phyloP scores from a whole-genome alignment of 139 green algal genomes.

The Closterium sp. region DNA sequence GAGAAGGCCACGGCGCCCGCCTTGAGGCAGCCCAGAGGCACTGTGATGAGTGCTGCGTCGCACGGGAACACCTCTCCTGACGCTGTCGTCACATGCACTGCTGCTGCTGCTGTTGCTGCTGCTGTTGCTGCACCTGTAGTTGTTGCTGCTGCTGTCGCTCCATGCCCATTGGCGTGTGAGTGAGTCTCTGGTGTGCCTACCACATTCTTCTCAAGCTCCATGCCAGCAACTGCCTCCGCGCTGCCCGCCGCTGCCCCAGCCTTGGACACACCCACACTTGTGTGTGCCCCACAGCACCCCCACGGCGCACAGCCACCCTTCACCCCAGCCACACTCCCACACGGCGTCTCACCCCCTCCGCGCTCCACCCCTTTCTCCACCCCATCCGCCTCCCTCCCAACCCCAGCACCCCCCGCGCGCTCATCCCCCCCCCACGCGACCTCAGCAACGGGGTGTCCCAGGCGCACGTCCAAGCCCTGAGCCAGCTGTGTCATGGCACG shows the following conservation, averaged over 20 bases:
- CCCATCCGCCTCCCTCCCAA: too few species aligned
- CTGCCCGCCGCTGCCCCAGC: too few species aligned
- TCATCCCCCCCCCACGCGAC: background rate
- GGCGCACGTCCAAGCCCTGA: constrained; percentile 61
- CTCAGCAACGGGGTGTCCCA: constrained; percentile 17
- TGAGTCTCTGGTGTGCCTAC: background rate
- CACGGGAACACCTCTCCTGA: constrained; percentile 53
- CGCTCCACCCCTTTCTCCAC: background rate
- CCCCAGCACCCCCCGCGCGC: background rate
- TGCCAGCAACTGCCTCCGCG: background rate
- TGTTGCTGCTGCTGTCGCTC: background rate
- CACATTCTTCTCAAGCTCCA: background rate
- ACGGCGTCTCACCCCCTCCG: background rate
- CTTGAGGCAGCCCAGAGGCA: constrained; percentile 61
- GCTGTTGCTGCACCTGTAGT: constrained; percentile 22
- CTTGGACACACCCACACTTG: too few species aligned
- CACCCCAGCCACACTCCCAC: too few species aligned
- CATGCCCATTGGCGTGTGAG: background rate
- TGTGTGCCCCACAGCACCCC: too few species aligned
- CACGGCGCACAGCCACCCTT: too few species aligned
- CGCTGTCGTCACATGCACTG: constrained; percentile 6
- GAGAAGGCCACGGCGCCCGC: constrained; percentile 64
- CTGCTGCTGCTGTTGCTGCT: background rate
- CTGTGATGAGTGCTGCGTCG: constrained; percentile 69
- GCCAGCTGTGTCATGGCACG: constrained; percentile 35